Evolutionary conservation across 73 alveolate genomes (phyloP), one percentile per base, ranked within the genome.

Genomic region (Breviolum minutum): DNA sequence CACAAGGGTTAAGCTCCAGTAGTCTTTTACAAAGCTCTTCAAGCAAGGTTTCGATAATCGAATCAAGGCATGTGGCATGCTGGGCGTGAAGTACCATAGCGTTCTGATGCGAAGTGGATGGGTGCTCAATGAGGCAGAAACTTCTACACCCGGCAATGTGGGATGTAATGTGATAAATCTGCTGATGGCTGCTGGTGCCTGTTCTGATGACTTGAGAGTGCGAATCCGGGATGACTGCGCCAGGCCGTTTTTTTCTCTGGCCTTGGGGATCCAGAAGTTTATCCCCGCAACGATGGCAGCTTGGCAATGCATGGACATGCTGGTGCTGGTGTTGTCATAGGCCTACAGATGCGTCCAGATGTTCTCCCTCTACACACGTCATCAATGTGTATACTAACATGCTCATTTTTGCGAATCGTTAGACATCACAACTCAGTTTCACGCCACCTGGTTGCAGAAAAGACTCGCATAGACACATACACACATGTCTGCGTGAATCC

Each of bases 1-100:
- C 54, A 40, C 3, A 40, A 40, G 54, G 54, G 54, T 40, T 40
- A 40, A 40, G 54, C 54, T 40, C 54, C 54, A 40, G 54, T 40
- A 40, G 0, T 40, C 54, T 40, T 40, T 2, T 40, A 40, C 3
- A 40, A 40, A 40, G 54, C 5, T 40, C 54, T 40, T 40, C 54
- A 40, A 40, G 54, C 54, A 40, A 40, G 9, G 27, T 40, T 79
- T 32, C 66, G n/a, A 40, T 29, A 8, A 29, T 20, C 26, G 24
- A 32, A 24, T 27, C 30, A 68, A 84, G 93, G 93, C 93, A 24
- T 86, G 94, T 86, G 79, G 94, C 79, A 86, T 86, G 94, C 14
- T 86, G 94, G 98, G 98, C 29, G 98, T 92, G 82, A 92, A 92
- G 90, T 92, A 92, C 84, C 98, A 92, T 80, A 92, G 98, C 81